Evolutionary conservation across 768 basidiomycete genomes (phyloP).

Genomic region (Dioszegia aurantiaca): DNA sequence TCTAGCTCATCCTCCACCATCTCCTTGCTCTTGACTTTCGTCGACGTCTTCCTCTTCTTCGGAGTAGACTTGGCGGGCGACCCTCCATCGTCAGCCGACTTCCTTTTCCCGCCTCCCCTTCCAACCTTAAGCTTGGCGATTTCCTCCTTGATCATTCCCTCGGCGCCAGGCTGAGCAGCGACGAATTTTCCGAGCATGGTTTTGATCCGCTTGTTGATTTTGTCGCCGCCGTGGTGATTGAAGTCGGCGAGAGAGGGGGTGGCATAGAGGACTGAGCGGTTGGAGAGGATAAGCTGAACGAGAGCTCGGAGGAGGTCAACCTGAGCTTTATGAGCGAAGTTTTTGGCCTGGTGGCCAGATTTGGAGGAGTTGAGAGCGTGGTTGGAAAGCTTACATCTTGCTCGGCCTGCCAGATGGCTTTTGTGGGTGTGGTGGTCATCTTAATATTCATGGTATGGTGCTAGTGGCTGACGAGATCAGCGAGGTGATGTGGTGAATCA

Average conservation of each 20-base stretch:
- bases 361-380: neutral
- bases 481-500: too few relatives aligned
- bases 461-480: neutral
- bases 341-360: neutral
- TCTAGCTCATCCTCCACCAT: conserved; percentile 1
- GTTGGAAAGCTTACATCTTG: conserved; percentile 1
- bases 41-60: conserved; percentile 17
- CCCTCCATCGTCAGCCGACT: neutral
- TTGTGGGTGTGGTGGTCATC: neutral
- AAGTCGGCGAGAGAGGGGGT: conserved; percentile 19
- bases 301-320: conserved; percentile 12
- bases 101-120: conserved; percentile 4
- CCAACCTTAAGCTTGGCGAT: conserved; percentile 14
- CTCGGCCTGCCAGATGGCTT: neutral
- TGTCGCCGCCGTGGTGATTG: conserved; percentile 26
- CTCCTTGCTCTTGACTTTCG: neutral
- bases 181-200: conserved; percentile 18
- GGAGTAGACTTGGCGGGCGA: conserved; percentile 1
- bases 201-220: conserved; percentile 36
- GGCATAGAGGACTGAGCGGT: conserved; percentile 19
- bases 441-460: neutral
- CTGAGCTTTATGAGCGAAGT: neutral
- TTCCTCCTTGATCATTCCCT: conserved; percentile 27
- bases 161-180: conserved; percentile 11
- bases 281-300: conserved; percentile 13